Base-by-base conservation (phyloP, 495 filamentous ascomycete genomes). In the Penicillium pulvis region DNA sequence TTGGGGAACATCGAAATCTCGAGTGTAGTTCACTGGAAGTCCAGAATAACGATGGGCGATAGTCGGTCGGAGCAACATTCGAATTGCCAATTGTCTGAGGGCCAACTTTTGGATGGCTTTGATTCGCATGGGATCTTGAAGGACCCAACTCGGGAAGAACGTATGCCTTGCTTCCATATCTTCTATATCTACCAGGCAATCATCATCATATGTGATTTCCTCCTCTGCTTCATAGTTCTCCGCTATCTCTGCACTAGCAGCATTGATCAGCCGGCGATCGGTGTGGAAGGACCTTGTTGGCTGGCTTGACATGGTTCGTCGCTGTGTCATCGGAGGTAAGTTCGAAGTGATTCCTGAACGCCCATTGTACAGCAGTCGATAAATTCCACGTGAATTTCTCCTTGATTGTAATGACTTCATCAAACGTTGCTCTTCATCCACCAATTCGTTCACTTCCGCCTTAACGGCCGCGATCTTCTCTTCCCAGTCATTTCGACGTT, bases 401-500 rank as follows among this genome's bases (percentile, higher is more conserved):
- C 70, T 60, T 44, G 60, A 61, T 16, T 65, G 53, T 9, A 78
- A 51, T 12, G 71, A 60, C 28, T 67, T 66, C 24, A 78, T 20
- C 47, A 78, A 51, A 16, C 74, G 72, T 26, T 71, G 61, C 50
- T 78, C 77, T 61, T 80, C 75, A 19, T 77, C 73, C 44, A 75
- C 65, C 53, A 80, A 53, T 43, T 74, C 72, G 42, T 71, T 69
- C 49, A 79, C 74, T 46, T 80, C 77, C 24, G 74, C 76, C 62
- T 75, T 76, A 1, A 77, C 77, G 2, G 75, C 76, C 36, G 77
- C 76, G 30, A 80, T 79, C 61, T 77, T 78, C 61, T 80, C 76
- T 54, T 91, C 85, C 78, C 88, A 87, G 63, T 90, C 81, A 55
- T 79, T 73, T 50, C 81, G 81, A 54, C 86, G 80, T 56, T 78